Base-by-base conservation (phyloP, 495 filamentous ascomycete species). In the Tuber indicum region DNA sequence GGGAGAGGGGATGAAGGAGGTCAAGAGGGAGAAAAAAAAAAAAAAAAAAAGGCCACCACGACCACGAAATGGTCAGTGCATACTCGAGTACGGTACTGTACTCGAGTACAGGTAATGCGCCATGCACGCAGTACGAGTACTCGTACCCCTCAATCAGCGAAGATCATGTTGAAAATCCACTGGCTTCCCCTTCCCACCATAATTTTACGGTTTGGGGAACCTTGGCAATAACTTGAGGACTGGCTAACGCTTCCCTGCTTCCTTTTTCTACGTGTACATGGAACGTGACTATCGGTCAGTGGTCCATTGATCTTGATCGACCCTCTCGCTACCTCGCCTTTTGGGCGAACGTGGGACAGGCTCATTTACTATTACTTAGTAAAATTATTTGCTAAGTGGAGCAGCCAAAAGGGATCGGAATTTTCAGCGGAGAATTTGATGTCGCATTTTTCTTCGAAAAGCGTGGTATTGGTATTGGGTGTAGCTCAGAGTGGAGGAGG, bases 281-380 rank as follows among this genome's bases (percentile, higher is more conserved):
- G 58, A 36, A 66, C 58, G 58, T 66, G 58, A 66, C 58, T 66
- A 66, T 66, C 26, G 58, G 58, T 7, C 16, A 66, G 58, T 66
- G 58, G 58, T 32, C 4, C 3, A 32, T 66, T 66, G 58, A 66
- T 66, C 58, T 21, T 19, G 58, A 66, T 66, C 58, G 58, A 66
- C 32, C 32, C 32, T 32, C 32, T 32, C 32, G 0, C 32, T 32
- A 32, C 32, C 32, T 32, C 32, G 32, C 32, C 32, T 32, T 32
- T 26, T 36, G 26, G 58, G 3, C 3, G 14, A 36, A 14, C 26
- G 12, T 36, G 26, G 26, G 17, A 36, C 14, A 58, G 49, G 49
- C 49, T 58, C 23, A 58, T 26, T 58, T 58, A 26, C 12, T 26
- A 58, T 26, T 14, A 66, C 12, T 66, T 66, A 36, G 58, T 66